These are phyloP conservation scores for Aquilaria yunnanensis DNA, from an alignment of 345 rosid genomes.

Conservation along the genomic window DNA sequence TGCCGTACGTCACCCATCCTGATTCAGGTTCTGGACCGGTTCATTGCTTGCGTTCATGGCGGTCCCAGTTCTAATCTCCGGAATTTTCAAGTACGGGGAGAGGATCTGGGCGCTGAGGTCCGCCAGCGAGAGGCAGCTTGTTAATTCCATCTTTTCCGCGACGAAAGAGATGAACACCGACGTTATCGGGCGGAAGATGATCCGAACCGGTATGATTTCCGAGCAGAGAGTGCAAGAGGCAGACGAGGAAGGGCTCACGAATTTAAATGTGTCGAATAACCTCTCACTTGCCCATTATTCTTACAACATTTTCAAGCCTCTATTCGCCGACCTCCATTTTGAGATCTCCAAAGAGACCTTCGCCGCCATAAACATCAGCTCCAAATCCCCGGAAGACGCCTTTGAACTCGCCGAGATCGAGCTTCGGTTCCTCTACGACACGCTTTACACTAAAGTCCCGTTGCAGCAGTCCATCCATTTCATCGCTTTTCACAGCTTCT, in stretches of 20 bases:
- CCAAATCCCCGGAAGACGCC: constrained; percentile 10
- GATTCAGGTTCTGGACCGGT: constrained; percentile 4
- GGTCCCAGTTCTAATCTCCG: constrained; percentile 9
- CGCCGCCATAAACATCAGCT: too few relatives aligned
- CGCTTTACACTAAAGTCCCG: constrained; percentile 23
- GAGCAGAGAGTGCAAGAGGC: background rate
- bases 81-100: constrained; percentile 28
- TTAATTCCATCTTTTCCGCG: background rate
- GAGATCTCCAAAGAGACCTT: too few relatives aligned
- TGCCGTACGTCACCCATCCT: constrained; percentile 11
- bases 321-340: constrained; percentile 18
- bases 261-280: background rate
- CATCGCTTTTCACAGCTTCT: constrained; percentile 1
- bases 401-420: constrained; percentile 26
- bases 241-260: background rate
- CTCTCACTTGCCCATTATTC: constrained; percentile 7
- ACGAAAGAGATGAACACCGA: background rate
- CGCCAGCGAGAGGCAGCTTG: constrained; percentile 5
- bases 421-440: constrained; percentile 33
- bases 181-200: too few relatives aligned
- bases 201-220: too few relatives aligned
- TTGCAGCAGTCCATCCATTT: constrained; percentile 15
- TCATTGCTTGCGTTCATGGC: constrained; percentile 4
- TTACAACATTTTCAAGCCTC: constrained; percentile 11
- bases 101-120: constrained; percentile 25